Evolutionary conservation across 805 yeast species (phyloP), one percentile per base, ranked within the genome.

Genomic region (Cyberlindnera veronae): DNA sequence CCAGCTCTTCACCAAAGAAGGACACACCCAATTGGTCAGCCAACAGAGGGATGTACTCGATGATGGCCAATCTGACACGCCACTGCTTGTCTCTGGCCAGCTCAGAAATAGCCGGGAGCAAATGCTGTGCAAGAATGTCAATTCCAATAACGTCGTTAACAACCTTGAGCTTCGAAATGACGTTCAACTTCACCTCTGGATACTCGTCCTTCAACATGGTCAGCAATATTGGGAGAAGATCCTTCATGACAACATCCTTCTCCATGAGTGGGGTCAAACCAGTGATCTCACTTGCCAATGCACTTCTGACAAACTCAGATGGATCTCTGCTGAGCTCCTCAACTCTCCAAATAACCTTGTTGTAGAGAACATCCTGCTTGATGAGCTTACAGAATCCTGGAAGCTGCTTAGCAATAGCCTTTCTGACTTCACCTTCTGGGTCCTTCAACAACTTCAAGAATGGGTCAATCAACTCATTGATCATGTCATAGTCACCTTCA

Each of bases 11-110:
- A 63, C 93, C 93, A 66, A 93, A 93, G 57, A 91, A 89, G 21
- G 87, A 81, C 38, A 85, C 90, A 21, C 99, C 99, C 45, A 93
- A 72, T 66, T 93, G 98, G 55, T 85, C 84, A 7, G 98, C 97
- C 50, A 93, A 71, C 48, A 91, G 73, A 22, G 99, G 99, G 51
- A 90, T 88, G 66, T 93, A 93, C 62, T 93, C 95, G 57, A 93
- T 93, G 47, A 93, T 93, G 10, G 98, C 98, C 60, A 93, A 73
- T 60, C 98, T 80, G 21, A 93, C 97, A 58, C 99, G 80, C 99
- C 99, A 93, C 59, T 90, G 91, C 56, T 84, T 84, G 66, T 93
- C 99, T 60, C 89, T 90, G 10, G 99, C 98, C 51, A 93, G 74
- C 51, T 91, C 96, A 10, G 95, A 82, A 51, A 93, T 91, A 3